phyloP scores from a whole-genome alignment of 257 asterid genomes.

The Salvia miltiorrhiza region DNA sequence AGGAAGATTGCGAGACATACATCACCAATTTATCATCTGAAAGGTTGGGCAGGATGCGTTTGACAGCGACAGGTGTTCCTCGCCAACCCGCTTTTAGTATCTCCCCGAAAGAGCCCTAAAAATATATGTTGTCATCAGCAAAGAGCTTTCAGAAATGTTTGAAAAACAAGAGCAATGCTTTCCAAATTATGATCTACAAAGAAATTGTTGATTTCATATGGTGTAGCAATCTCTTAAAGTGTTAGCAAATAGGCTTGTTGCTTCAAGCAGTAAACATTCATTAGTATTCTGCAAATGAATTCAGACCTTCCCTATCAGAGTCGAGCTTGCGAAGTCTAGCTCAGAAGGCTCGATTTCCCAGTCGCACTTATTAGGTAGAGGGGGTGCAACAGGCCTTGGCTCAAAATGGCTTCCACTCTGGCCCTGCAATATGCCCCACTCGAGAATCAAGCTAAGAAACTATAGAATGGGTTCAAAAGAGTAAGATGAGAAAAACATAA shows the following conservation, averaged over 20 bases:
- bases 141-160: slow-evolving; percentile 15
- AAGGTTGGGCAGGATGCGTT: slow-evolving; percentile 95
- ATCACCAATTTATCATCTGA: slow-evolving; percentile 91
- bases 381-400: slow-evolving; percentile 88
- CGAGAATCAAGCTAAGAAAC: slow-evolving; percentile 4
- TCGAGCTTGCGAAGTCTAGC: slow-evolving; percentile 77
- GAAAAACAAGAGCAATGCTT: neutral
- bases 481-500: neutral
- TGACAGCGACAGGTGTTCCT: slow-evolving; percentile 97
- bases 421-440: slow-evolving; percentile 56
- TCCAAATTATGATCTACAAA: neutral
- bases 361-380: slow-evolving; percentile 93
- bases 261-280: neutral
- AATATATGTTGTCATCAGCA: slow-evolving; percentile 37
- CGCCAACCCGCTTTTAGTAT: slow-evolving; percentile 92
- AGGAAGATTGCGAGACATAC: slow-evolving; percentile 40
- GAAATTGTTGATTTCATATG: too few species aligned
- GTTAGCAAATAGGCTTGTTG: neutral
- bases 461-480: neutral
- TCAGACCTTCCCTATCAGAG: slow-evolving; percentile 81
- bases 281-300: slow-evolving; percentile 8
- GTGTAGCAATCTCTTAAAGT: too few species aligned
- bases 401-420: slow-evolving; percentile 98
- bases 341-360: slow-evolving; percentile 96
- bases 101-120: slow-evolving; percentile 98